Evolutionary conservation across 2,329 filamentous ascomycete species (phyloP), one percentile per base, ranked within the genome.

Genomic region (Hypoxylon sp.): DNA sequence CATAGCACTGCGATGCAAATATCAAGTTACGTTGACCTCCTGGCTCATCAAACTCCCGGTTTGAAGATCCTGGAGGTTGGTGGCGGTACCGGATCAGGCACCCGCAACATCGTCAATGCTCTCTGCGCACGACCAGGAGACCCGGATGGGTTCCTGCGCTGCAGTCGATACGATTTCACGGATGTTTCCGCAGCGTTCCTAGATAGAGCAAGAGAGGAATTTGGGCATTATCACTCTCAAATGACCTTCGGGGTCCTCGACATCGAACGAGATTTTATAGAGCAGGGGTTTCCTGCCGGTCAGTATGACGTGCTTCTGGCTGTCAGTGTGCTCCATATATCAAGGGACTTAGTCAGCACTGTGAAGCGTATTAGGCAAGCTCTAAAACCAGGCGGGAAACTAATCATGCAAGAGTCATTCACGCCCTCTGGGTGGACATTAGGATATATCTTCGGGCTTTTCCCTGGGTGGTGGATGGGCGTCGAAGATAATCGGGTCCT

Each of bases 391-490:
- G 67, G 70, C 0, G 74, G 74, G 3, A 70, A 65, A 33, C 56
- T 73, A 0, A 29, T 73, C 2, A 46, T 73, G 2, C 55, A 72
- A 19, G 58, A 73, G 24, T 22, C 26, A 11, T 65, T 66, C 19
- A 42, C 29, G 5, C 22, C 53, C 8, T 24, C 13, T 3, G 58
- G 58, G 22, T 63, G 61, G 62, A 63, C 44, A 2, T 2, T 61
- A 1, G 61, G 68, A 1, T 72, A 67, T 26, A 39, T 70, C 13
- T 74, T 73, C 39, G 72, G 70, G 5, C 22, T 71, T 1, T 67
- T 73, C n/a, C 67, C 71, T 0, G 71, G 70, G 0, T 74, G 72
- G 72, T 73, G 64, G 66, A 19, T 44, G 10, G 56, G 52, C 10
- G 46, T 22, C n/a, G 52, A 63, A 2, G 57, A 67, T 19, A 31